These are phyloP conservation scores for Taphrina confusa DNA, from an alignment of 1,139 yeast species.

Conservation along the genomic window DNA sequence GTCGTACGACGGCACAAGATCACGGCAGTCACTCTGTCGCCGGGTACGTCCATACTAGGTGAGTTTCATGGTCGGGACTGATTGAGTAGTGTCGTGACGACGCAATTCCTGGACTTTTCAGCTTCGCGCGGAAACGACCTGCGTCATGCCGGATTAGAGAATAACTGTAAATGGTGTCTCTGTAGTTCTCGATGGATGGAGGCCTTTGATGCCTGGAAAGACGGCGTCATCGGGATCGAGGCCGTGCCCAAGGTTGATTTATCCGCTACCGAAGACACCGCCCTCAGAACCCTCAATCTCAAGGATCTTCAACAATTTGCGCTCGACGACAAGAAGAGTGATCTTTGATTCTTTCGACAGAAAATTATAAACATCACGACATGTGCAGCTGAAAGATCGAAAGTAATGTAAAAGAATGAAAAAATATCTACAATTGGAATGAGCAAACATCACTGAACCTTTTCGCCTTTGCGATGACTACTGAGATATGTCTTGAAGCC, in stretches of 20 bases:
- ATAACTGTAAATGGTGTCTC: constrained; percentile 33
- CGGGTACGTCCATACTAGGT: background rate
- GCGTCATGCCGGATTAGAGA: constrained; percentile 19
- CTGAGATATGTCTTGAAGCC: constrained; percentile 21
- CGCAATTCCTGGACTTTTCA: constrained; percentile 29
- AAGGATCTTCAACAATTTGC: constrained; percentile 21
- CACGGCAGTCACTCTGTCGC: constrained; percentile 30
- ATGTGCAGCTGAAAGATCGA: too few species aligned
- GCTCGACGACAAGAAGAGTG: constrained; percentile 1
- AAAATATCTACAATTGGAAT: too few species aligned
- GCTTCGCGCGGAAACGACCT: constrained; percentile 32
- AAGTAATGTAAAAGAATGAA: too few species aligned
- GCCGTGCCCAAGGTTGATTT: constrained; percentile 31
- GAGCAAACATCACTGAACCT: constrained; percentile 1
- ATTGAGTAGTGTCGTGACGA: constrained; percentile 12
- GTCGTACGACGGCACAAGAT: constrained; percentile 31
- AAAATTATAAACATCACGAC: too few species aligned
- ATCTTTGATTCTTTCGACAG: background rate
- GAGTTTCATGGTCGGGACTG: too few species aligned
- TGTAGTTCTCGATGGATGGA: constrained; percentile 32
- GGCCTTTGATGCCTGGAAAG: constrained; percentile 32
- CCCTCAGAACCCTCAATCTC: constrained; percentile 19
- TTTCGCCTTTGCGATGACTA: constrained; percentile 14
- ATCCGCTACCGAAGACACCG: constrained; percentile 27
- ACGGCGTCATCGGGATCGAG: constrained; percentile 18